These are phyloP conservation scores for Phascolomyces articulosus DNA, from an alignment of 371 early-diverging fungal species.

Conservation along the genomic window DNA sequence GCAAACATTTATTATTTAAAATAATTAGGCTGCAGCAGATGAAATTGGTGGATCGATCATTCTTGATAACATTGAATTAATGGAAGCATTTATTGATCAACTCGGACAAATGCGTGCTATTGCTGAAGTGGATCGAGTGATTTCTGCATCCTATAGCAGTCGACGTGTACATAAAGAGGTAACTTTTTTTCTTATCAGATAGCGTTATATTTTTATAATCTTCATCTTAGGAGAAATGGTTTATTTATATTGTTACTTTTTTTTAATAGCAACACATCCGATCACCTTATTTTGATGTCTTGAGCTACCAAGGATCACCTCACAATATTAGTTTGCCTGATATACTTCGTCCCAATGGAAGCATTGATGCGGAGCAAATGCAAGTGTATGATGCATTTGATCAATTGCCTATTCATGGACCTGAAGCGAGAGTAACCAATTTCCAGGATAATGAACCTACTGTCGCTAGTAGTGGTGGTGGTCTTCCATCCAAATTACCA, in stretches of 20 bases:
- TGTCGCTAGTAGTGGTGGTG: no score
- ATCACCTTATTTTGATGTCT: conserved; percentile 86
- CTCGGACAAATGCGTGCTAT: conserved; percentile 88
- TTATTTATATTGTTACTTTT: no score
- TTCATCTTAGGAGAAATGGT: no score
- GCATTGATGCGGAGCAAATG: conserved; percentile 73
- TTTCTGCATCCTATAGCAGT: conserved; percentile 69
- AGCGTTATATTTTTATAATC: background rate
- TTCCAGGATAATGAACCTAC: background rate
- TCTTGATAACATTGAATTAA: conserved; percentile 88
- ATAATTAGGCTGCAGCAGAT: conserved; percentile 58
- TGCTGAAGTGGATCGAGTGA: conserved; percentile 79
- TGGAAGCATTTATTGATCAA: conserved; percentile 89
- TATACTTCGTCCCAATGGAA: conserved; percentile 71
- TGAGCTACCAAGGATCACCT: conserved; percentile 68
- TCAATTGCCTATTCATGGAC: conserved; percentile 9
- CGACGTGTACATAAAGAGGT: conserved; percentile 83
- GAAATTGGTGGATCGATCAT: conserved; percentile 81
- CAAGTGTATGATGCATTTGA: conserved; percentile 15
- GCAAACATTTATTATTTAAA: background rate
- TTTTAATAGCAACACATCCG: conserved; percentile 56
- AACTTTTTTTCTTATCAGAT: background rate
- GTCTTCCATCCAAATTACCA: background rate
- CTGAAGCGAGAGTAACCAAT: background rate
- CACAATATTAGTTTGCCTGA: conserved; percentile 89